Conservation (phyloP, 768 basidiomycete genomes). For the Boletus reticulatus region DNA sequence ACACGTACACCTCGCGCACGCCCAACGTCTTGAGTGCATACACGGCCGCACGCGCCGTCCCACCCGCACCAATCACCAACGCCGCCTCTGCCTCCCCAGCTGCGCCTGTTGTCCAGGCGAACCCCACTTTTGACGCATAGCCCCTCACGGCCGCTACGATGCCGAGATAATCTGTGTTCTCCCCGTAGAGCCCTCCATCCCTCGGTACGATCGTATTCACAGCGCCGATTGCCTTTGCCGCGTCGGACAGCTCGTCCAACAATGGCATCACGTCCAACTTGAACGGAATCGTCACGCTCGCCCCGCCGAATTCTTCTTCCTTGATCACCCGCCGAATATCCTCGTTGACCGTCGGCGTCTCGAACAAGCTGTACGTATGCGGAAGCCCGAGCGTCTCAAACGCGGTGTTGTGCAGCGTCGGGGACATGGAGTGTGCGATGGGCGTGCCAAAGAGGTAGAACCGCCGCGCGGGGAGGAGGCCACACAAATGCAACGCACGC, state of each 20-base stretch:
- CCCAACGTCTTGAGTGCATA: conserved; percentile 79
- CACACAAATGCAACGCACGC: conserved; percentile 73
- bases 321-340: conserved; percentile 62
- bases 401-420: conserved; percentile 88
- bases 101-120: background rate
- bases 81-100: conserved; percentile 35
- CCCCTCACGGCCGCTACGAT: conserved; percentile 59
- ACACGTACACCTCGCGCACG: conserved; percentile 73
- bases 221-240: conserved; percentile 86
- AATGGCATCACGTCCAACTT: conserved; percentile 88
- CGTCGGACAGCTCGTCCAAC: conserved; percentile 74
- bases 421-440: conserved; percentile 87
- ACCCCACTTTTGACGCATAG: conserved; percentile 37
- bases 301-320: conserved; percentile 83
- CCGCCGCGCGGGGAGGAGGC: conserved; percentile 65
- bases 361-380: conserved; percentile 75
- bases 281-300: conserved; percentile 94
- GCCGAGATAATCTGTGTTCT: conserved; percentile 96
- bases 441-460: conserved; percentile 92
- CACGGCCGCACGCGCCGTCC: conserved; percentile 91
- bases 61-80: conserved; percentile 93
- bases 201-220: conserved; percentile 83
- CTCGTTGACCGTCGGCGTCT: conserved; percentile 65
- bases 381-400: conserved; percentile 82
- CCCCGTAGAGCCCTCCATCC: conserved; percentile 63